Conservation (phyloP, 805 yeast genomes). For the Metschnikowia baotianmanensis region DNA sequence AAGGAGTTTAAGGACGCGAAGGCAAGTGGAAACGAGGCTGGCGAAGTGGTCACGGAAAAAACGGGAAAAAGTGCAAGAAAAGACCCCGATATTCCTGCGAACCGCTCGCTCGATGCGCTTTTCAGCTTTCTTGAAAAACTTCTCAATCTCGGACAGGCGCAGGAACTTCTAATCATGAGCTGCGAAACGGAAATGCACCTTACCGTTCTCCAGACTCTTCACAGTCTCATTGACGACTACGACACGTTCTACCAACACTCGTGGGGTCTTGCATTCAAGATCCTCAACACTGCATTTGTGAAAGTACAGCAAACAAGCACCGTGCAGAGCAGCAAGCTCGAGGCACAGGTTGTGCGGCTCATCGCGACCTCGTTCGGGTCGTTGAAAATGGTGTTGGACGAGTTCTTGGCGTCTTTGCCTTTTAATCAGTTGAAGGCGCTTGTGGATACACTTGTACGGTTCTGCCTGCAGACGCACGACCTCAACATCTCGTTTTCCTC, state of each 20-base stretch:
- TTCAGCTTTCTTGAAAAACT: slow-evolving; percentile 43
- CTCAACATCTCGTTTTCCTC: slow-evolving; percentile 88
- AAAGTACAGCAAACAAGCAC: slow-evolving; percentile 6
- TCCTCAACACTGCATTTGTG: slow-evolving; percentile 58
- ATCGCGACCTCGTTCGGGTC: slow-evolving; percentile 75
- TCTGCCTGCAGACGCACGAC: slow-evolving; percentile 69
- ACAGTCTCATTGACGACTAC: slow-evolving; percentile 71
- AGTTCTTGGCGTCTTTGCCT: slow-evolving; percentile 75
- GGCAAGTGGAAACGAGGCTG: no score
- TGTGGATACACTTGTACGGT: slow-evolving; percentile 69
- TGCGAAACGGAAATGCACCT: slow-evolving; percentile 70
- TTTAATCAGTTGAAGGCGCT: slow-evolving; percentile 57
- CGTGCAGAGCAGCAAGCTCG: slow-evolving; percentile 30
- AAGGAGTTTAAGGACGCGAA: slow-evolving; percentile 40
- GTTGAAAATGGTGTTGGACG: slow-evolving; percentile 79
- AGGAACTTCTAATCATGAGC: slow-evolving; percentile 46
- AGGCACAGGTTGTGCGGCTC: slow-evolving; percentile 50
- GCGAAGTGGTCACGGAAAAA: no score
- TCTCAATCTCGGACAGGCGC: slow-evolving; percentile 35
- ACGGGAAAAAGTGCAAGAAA: no score
- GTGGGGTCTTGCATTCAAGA: slow-evolving; percentile 72
- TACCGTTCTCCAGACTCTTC: slow-evolving; percentile 59
- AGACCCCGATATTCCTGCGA: slow-evolving; percentile 19
- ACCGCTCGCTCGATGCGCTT: slow-evolving; percentile 49
- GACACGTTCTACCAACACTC: slow-evolving; percentile 60